A percentile compares a stretch with the other conserved stretches of the same genome.
These are phyloP conservation scores for Aspergillus aculeatinus DNA, from an alignment of 2,329 filamentous ascomycete species.

Conservation along the genomic window DNA sequence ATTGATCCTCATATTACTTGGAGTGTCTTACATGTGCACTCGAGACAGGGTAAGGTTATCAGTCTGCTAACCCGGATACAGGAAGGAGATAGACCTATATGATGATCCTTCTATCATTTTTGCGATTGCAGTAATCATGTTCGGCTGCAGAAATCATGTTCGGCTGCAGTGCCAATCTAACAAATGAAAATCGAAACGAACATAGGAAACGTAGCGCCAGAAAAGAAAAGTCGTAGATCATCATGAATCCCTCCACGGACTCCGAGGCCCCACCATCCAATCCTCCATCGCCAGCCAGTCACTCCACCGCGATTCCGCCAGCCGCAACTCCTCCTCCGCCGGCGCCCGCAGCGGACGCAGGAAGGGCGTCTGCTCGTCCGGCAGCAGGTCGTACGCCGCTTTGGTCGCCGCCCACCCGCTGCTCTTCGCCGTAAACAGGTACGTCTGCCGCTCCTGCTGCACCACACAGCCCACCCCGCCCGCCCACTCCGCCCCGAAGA, in stretches of 20 bases:
- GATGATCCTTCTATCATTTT: no score
- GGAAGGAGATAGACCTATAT: not conserved
- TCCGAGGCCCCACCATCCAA: slow-evolving; percentile 86
- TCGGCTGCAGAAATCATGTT: no score
- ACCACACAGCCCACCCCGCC: slow-evolving; percentile 77
- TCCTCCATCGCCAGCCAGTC: slow-evolving; percentile 96
- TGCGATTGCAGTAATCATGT: not conserved
- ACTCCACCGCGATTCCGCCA: slow-evolving; percentile 82
- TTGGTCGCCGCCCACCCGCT: slow-evolving; percentile 87
- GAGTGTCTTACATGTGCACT: no score
- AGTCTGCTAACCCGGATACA: not conserved
- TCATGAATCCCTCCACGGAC: slow-evolving; percentile 31
- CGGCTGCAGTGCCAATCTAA: not conserved
- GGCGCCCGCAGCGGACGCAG: slow-evolving; percentile 74
- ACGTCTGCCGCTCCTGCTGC: slow-evolving; percentile 87
- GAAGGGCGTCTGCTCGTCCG: slow-evolving; percentile 82
- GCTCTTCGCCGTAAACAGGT: slow-evolving; percentile 91
- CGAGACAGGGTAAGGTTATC: no score
- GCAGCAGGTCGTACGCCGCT: slow-evolving; percentile 80
- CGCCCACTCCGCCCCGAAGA: slow-evolving; percentile 87
- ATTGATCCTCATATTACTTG: not conserved
- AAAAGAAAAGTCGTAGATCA: slow-evolving; percentile 1
- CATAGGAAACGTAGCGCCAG: slow-evolving; percentile 25
- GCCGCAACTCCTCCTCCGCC: slow-evolving; percentile 74
- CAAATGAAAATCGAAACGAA: slow-evolving; percentile 1